Evolutionary conservation across 2,329 filamentous ascomycete species (phyloP).

Genomic region (Mycosphaerella sp.): DNA sequence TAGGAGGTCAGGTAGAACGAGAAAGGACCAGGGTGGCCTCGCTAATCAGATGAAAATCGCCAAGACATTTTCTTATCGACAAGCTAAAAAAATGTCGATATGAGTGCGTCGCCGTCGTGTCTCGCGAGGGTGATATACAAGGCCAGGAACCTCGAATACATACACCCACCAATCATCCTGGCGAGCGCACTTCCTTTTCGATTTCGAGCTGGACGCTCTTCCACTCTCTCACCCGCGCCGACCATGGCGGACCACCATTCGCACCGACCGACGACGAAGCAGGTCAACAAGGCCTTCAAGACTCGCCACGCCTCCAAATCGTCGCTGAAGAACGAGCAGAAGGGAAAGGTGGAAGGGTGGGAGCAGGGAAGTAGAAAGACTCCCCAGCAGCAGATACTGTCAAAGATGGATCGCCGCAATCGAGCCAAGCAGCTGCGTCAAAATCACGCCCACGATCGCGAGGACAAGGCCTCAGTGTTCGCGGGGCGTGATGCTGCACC

Average conservation of each 20-base stretch:
- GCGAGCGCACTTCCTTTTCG: conserved; percentile 55
- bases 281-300: conserved; percentile 84
- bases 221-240: conserved; percentile 53
- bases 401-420: conserved; percentile 91
- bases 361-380: conserved; percentile 67
- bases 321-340: conserved; percentile 73
- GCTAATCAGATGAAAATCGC: too few relatives aligned
- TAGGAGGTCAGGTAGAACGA: too few relatives aligned
- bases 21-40: too few relatives aligned
- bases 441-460: conserved; percentile 75
- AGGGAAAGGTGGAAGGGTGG: conserved; percentile 71
- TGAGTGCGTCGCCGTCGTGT: too few relatives aligned
- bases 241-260: conserved; percentile 59
- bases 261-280: conserved; percentile 89
- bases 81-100: too few relatives aligned
- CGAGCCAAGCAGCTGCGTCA: conserved; percentile 86
- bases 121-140: too few relatives aligned
- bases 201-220: conserved; percentile 72
- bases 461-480: conserved; percentile 74
- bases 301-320: conserved; percentile 85
- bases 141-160: background rate
- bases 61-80: too few relatives aligned
- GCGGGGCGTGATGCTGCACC: conserved; percentile 80
- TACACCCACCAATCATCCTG: conserved; percentile 18
- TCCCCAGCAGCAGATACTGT: conserved; percentile 93